phyloP scores from a whole-genome alignment of 2,329 filamentous ascomycete genomes.

The Aureobasidium sp. region DNA sequence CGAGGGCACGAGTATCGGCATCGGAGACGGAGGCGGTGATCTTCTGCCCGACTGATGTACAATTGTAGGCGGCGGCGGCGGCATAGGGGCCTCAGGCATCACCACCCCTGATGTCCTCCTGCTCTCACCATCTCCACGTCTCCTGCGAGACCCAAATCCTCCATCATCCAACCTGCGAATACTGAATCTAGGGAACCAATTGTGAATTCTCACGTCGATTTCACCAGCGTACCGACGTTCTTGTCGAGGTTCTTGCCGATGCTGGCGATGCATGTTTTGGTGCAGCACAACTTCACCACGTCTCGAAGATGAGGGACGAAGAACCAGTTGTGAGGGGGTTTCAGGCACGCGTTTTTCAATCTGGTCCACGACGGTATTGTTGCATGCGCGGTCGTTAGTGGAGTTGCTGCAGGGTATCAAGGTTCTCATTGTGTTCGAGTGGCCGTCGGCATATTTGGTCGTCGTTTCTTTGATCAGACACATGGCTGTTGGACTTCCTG shows the following conservation, averaged over 20 bases:
- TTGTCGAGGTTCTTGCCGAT: background rate
- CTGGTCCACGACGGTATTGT: background rate
- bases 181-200: background rate
- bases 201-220: background rate
- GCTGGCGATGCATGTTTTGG: background rate
- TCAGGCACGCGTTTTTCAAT: background rate
- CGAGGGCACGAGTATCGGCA: background rate
- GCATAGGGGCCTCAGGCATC: background rate
- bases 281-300: background rate
- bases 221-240: background rate
- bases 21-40: background rate
- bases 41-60: background rate
- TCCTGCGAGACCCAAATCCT: background rate
- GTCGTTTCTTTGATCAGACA: background rate
- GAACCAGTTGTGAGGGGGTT: background rate
- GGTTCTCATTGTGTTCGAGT: background rate
- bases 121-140: background rate
- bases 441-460: background rate
- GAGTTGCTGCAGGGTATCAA: background rate
- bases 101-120: background rate
- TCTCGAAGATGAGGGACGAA: background rate
- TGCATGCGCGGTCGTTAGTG: background rate
- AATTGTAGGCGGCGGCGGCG: background rate
- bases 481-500: background rate
- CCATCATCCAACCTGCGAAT: background rate